Conservation (phyloP, 345 rosid genomes). For the Physaria fendleri region DNA sequence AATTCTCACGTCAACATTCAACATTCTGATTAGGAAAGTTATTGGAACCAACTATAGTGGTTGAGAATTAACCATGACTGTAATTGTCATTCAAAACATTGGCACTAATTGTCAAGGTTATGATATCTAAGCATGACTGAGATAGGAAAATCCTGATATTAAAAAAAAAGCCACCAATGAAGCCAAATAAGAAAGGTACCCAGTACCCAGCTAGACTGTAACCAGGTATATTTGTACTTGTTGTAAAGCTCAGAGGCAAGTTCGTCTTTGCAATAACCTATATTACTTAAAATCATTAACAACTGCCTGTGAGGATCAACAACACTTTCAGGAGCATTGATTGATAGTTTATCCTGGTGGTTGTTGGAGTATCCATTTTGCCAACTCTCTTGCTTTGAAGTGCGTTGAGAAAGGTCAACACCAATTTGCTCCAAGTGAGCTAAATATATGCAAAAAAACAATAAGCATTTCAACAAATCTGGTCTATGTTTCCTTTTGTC, state of each 20-base stretch:
- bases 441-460: conserved; percentile 16
- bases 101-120: not conserved
- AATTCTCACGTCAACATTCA: not conserved
- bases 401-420: conserved; percentile 5
- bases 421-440: conserved; percentile 16
- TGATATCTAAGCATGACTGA: not conserved
- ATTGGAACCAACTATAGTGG: not conserved
- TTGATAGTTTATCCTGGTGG: conserved; percentile 31
- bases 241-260: conserved; percentile 66
- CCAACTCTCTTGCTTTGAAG: conserved; percentile 36
- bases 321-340: conserved; percentile 50
- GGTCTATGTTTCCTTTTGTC: not conserved
- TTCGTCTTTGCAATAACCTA: conserved; percentile 92
- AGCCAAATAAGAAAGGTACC: conserved; percentile 3
- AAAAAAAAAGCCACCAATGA: not conserved
- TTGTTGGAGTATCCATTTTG: conserved; percentile 58
- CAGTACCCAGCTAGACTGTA: conserved; percentile 52
- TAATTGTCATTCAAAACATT: not conserved
- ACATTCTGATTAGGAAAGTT: not conserved
- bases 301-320: conserved; percentile 63
- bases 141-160: not conserved
- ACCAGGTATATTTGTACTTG: conserved; percentile 76
- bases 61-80: not conserved
- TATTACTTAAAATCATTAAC: conserved; percentile 79
- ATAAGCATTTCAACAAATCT: not conserved